phyloP scores from a whole-genome alignment of 2,329 filamentous ascomycete species.

The Coniosporium tulheliwenetii region DNA sequence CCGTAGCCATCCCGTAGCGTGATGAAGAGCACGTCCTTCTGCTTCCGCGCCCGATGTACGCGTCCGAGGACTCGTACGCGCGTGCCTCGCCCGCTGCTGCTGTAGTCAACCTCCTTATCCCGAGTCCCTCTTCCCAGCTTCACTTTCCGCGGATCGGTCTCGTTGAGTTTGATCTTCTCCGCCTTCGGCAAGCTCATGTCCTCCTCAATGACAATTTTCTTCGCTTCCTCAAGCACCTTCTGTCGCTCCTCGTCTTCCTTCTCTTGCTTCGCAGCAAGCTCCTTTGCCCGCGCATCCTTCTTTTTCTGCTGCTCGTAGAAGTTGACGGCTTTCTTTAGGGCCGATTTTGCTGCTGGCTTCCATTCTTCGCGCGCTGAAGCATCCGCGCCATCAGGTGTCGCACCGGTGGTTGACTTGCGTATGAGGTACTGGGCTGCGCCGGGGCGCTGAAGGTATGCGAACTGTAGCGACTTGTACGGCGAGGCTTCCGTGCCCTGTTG shows the following conservation, averaged over 20 bases:
- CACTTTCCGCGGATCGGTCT: constrained; percentile 45
- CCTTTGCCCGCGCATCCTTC: constrained; percentile 66
- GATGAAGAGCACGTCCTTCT: constrained; percentile 77
- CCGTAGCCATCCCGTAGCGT: constrained; percentile 76
- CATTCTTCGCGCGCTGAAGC: constrained; percentile 49
- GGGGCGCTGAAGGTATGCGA: constrained; percentile 59
- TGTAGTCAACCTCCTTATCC: constrained; percentile 35
- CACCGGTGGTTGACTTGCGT: constrained; percentile 49
- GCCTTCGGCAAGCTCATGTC: constrained; percentile 59
- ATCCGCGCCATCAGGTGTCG: constrained; percentile 47
- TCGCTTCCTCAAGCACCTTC: constrained; percentile 63
- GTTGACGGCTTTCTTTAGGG: constrained; percentile 69
- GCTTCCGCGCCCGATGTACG: constrained; percentile 64
- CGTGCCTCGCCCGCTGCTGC: constrained; percentile 43
- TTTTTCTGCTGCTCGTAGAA: constrained; percentile 64
- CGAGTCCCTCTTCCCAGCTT: constrained; percentile 36
- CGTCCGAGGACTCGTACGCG: constrained; percentile 69
- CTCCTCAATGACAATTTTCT: constrained; percentile 58
- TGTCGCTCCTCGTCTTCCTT: constrained; percentile 57
- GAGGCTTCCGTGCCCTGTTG: constrained; percentile 53
- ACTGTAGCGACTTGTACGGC: constrained; percentile 69
- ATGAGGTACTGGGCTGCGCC: constrained; percentile 49
- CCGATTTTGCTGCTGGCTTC: constrained; percentile 72
- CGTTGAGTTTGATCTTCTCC: constrained; percentile 59
- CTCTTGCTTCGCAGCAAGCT: constrained; percentile 54